Conservation (phyloP, 202 grass and related monocot genomes). For the Schoenoplectus triqueter region DNA sequence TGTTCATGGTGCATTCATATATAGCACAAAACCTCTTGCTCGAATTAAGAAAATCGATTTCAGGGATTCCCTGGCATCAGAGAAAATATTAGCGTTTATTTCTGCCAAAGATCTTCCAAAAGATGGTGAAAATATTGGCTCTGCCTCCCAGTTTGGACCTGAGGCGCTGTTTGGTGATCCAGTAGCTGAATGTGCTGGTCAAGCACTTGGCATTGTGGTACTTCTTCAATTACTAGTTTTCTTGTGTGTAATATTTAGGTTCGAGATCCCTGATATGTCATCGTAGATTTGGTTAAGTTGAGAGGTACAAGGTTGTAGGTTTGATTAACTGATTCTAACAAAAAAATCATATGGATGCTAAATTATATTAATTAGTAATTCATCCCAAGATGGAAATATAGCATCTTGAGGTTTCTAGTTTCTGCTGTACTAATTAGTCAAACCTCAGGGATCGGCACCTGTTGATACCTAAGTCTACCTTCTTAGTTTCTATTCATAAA, state of each 20-base stretch:
- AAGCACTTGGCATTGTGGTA: conserved; percentile 83
- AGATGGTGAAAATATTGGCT: conserved; percentile 66
- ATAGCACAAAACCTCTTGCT: conserved; percentile 71
- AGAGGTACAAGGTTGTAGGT: neutral
- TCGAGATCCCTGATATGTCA: neutral
- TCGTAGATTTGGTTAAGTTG: neutral
- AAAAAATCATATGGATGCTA: neutral
- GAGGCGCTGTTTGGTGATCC: conserved; percentile 56
- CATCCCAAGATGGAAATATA: neutral
- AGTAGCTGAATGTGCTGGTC: conserved; percentile 66
- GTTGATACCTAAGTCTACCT: too few relatives aligned
- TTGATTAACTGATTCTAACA: neutral
- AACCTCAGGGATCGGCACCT: neutral
- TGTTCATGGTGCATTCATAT: conserved; percentile 84
- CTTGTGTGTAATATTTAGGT: conserved; percentile 10
- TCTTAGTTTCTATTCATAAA: neutral
- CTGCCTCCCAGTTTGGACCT: conserved; percentile 36
- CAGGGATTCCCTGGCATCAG: conserved; percentile 55
- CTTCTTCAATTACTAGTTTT: neutral
- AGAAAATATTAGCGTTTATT: conserved; percentile 59
- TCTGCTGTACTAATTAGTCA: neutral
- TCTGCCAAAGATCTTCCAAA: conserved; percentile 72
- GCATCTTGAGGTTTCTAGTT: neutral
- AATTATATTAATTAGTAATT: neutral
- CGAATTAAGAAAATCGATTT: conserved; percentile 59